Percentiles rank a stretch among this genome's conserved stretches.
phyloP scores from a whole-genome alignment of 805 yeast species.

The Candida wancherniae region DNA sequence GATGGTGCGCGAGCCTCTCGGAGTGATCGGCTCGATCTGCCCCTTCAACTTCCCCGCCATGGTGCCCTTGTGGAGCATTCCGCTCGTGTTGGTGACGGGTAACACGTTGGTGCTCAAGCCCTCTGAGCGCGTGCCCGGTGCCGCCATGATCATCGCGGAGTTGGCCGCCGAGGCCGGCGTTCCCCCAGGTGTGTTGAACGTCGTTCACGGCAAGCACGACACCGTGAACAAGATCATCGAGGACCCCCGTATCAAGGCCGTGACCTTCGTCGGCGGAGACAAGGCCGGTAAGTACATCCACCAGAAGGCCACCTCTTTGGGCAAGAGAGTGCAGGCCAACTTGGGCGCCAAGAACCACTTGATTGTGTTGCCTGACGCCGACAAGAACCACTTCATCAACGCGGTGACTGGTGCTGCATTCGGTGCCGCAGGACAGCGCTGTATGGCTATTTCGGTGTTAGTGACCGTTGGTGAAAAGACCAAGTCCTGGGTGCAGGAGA shows the following conservation, averaged over 20 bases:
- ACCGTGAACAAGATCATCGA: constrained; percentile 67
- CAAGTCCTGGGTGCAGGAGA: constrained; percentile 57
- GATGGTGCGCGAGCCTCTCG: constrained; percentile 70
- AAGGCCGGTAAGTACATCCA: constrained; percentile 73
- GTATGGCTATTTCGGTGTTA: constrained; percentile 72
- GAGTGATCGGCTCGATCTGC: constrained; percentile 71
- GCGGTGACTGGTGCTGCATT: constrained; percentile 72
- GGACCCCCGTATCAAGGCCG: constrained; percentile 71
- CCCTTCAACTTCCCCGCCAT: constrained; percentile 84
- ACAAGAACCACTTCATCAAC: constrained; percentile 56
- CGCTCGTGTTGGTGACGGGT: constrained; percentile 62
- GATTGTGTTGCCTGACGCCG: constrained; percentile 68
- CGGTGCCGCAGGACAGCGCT: constrained; percentile 83
- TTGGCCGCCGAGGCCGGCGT: constrained; percentile 69
- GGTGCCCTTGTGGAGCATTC: constrained; percentile 67
- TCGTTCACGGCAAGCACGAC: constrained; percentile 69
- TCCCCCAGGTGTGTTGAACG: constrained; percentile 68
- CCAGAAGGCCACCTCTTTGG: constrained; percentile 58
- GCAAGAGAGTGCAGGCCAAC: constrained; percentile 74
- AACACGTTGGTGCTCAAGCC: constrained; percentile 62
- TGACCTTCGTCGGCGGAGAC: constrained; percentile 77
- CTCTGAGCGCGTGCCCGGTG: constrained; percentile 73
- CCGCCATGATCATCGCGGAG: constrained; percentile 69
- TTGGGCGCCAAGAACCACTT: constrained; percentile 79
- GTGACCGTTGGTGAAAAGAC: constrained; percentile 63